Conservation (phyloP, 345 rosid species). For the Salix koriyanagi region DNA sequence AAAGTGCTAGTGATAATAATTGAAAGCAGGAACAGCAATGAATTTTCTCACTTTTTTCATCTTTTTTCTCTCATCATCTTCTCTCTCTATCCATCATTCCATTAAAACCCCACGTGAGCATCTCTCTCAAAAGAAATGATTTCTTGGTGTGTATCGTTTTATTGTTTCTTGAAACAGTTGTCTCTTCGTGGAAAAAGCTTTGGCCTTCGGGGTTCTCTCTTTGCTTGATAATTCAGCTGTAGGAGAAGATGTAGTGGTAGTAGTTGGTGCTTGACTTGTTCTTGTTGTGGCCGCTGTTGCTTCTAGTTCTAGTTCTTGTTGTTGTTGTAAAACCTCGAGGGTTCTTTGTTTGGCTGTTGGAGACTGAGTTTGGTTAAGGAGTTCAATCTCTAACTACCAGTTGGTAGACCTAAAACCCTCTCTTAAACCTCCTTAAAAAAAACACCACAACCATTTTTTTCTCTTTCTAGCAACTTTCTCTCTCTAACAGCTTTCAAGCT, state of each 20-base stretch:
- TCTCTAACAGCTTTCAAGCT: slow-evolving; percentile 13
- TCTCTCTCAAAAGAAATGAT: slow-evolving; percentile 21
- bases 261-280: slow-evolving; percentile 33
- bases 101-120: slow-evolving; percentile 51
- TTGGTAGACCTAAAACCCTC: slow-evolving; percentile 91
- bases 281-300: slow-evolving; percentile 11
- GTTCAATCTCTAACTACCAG: slow-evolving; percentile 83
- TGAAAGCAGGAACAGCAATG: slow-evolving; percentile 18
- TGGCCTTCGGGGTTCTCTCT: slow-evolving; percentile 11
- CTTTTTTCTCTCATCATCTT: slow-evolving; percentile 38
- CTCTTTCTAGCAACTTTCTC: slow-evolving; percentile 13
- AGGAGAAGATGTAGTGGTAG: background rate
- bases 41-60: slow-evolving; percentile 26
- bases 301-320: background rate
- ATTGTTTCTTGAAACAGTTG: slow-evolving; percentile 6
- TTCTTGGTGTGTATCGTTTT: slow-evolving; percentile 12
- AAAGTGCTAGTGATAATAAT: slow-evolving; percentile 23
- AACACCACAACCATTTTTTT: slow-evolving; percentile 5
- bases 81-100: slow-evolving; percentile 40
- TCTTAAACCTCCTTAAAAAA: slow-evolving; percentile 37
- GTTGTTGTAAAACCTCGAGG: slow-evolving; percentile 16
- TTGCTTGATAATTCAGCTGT: slow-evolving; percentile 32
- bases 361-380: slow-evolving; percentile 55
- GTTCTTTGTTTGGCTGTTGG: slow-evolving; percentile 27
- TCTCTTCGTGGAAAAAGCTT: slow-evolving; percentile 5